Evolutionary conservation across 208 protist species (phyloP), one percentile per base, ranked within the genome.

Genomic region (Leishmania lainsoni): DNA sequence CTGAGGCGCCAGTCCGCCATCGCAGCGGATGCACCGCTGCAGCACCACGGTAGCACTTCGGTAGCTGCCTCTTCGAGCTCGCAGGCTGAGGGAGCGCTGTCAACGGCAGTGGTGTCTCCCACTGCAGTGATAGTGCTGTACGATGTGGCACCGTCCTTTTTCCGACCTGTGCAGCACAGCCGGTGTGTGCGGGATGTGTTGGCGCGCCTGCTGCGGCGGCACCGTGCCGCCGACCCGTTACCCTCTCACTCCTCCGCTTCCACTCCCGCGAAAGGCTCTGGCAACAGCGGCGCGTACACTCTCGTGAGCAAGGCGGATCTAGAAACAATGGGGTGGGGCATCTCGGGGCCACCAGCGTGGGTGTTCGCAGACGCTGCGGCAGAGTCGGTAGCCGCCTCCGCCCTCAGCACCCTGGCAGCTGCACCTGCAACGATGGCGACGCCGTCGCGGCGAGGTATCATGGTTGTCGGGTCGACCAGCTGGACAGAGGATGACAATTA

Each of bases 401-500:
- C 51, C 48, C 17, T 52, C 81, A 12, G 32, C 42, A 22, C 71
- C 76, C 0, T 70, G 56, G 59, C 75, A 71, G n/a, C 66, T 3
- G 74, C 81, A 22, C 76, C 81, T 6, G 45, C 63, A 20, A 35
- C 73, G n/a, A 58, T 58, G 26, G 10, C 71, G 39, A 1, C 72
- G 8, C 20, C 65, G 5, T 35, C 58, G 12, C 79, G 80, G 22
- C 63, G 76, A 22, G 94, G 91, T 22, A 54, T 96, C 12, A 77
- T 99, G 42, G 76, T 99, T 0, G 91, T 99, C 2, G 96, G 87
- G 61, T 92, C 94, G 3, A 99, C 99, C 8, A 98, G 93, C 84
- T 99, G 98, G 97, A 99, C 98, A 5, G 80, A 89, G 9, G 99
- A 99, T 61, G 99, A 99, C 88, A 98, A 99, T 82, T 99, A 99